phyloP scores from a whole-genome alignment of 2,329 filamentous ascomycete species.

The Aspergillus amoenus region DNA sequence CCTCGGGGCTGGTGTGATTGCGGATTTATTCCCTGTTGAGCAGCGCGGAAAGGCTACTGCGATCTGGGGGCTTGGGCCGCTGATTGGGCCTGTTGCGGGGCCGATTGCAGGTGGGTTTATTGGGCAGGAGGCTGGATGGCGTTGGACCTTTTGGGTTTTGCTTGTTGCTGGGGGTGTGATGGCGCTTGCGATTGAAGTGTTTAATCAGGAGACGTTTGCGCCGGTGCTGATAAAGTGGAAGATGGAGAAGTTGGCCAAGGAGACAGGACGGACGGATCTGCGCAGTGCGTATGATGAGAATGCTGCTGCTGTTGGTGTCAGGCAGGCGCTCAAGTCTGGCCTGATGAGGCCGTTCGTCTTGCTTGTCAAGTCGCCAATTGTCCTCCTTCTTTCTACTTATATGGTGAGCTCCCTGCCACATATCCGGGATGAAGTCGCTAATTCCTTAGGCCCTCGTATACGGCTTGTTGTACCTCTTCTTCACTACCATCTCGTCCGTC shows the following conservation, averaged over 20 bases:
- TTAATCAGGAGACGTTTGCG: constrained; percentile 28
- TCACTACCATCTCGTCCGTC: constrained; percentile 54
- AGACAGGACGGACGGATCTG: constrained; percentile 22
- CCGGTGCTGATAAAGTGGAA: constrained; percentile 28
- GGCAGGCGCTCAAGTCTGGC: constrained; percentile 40
- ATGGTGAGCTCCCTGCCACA: constrained; percentile 23
- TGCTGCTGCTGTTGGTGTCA: constrained; percentile 18
- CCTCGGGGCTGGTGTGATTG: constrained; percentile 47
- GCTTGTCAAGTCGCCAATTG: constrained; percentile 53
- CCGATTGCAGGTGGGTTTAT: constrained; percentile 43
- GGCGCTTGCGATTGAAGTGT: constrained; percentile 21
- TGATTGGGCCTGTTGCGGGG: constrained; percentile 34
- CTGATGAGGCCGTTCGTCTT: constrained; percentile 51
- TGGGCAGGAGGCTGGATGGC: constrained; percentile 42
- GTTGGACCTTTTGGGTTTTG: constrained; percentile 50
- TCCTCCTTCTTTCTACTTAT: constrained; percentile 53
- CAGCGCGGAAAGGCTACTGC: constrained; percentile 45
- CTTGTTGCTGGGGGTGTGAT: constrained; percentile 38
- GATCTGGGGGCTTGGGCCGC: constrained; percentile 42
- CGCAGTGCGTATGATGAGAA: constrained; percentile 23
- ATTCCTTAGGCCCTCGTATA: constrained; percentile 46
- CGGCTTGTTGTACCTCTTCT: constrained; percentile 56
- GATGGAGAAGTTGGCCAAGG: constrained; percentile 20
- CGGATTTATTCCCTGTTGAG: constrained; percentile 45
- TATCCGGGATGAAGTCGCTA: too few species aligned